phyloP scores from a whole-genome alignment of 1,284 basidiomycete species.

The Cutaneotrichosporon spelunceum region DNA sequence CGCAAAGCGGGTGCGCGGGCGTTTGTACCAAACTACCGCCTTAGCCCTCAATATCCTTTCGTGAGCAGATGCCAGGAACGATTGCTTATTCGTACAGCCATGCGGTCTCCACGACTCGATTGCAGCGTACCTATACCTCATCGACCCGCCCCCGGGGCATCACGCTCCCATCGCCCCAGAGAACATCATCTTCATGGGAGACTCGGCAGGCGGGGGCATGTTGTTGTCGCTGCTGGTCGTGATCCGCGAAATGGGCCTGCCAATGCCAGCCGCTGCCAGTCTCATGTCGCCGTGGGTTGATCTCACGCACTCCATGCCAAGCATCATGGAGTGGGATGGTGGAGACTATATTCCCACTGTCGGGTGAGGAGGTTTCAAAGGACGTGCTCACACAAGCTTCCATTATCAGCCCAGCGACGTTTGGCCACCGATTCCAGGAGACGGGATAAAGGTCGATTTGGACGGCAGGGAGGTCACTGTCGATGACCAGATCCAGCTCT shows the following conservation, averaged over 20 bases:
- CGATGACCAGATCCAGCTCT: constrained; percentile 55
- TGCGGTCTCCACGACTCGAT: constrained; percentile 52
- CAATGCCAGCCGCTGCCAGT: constrained; percentile 77
- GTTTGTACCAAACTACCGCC: constrained; percentile 75
- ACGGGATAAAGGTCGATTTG: constrained; percentile 39
- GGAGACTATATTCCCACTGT: constrained; percentile 47
- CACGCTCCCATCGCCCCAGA: constrained; percentile 75
- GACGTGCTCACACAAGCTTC: constrained; percentile 34
- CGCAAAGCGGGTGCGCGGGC: constrained; percentile 81
- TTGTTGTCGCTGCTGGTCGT: constrained; percentile 79
- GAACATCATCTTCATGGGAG: constrained; percentile 80
- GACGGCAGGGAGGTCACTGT: constrained; percentile 36
- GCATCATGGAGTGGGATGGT: constrained; percentile 56
- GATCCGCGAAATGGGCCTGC: constrained; percentile 78
- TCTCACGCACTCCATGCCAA: constrained; percentile 88
- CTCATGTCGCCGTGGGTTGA: constrained; percentile 90
- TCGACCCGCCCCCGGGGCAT: constrained; percentile 57
- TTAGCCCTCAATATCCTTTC: constrained; percentile 94
- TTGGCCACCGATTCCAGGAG: constrained; percentile 48
- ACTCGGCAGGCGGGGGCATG: constrained; percentile 89
- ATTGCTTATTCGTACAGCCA: constrained; percentile 52
- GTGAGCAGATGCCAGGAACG: constrained; percentile 58
- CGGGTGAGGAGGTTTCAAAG: constrained; percentile 29
- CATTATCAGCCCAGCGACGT: constrained; percentile 48
- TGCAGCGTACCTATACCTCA: constrained; percentile 61